Conservation (phyloP, 192 early-diverging fungal genomes). For the Phlyctochytrium arcticum region DNA sequence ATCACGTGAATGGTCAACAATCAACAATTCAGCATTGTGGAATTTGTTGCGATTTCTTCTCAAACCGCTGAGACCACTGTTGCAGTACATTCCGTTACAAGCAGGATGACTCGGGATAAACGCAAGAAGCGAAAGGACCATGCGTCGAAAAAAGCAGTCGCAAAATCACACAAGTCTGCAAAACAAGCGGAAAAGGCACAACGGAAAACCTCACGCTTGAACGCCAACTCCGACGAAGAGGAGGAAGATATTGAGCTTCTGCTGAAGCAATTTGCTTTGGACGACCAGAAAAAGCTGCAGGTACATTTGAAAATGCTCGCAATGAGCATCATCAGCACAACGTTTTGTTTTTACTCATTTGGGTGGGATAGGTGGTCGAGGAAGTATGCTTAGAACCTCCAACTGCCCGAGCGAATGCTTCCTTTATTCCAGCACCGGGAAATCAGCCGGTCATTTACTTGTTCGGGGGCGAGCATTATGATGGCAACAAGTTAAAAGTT, state of each 20-base stretch:
- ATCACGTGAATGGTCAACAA: too few species aligned
- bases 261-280: slow-evolving; percentile 52
- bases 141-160: slow-evolving; percentile 10
- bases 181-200: slow-evolving; percentile 30
- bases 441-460: slow-evolving; percentile 56
- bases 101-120: slow-evolving; percentile 24
- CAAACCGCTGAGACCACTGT: too few species aligned
- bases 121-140: slow-evolving; percentile 28
- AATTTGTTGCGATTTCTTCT: too few species aligned
- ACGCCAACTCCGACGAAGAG: slow-evolving; percentile 45
- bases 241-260: slow-evolving; percentile 70
- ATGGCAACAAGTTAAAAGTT: slow-evolving; percentile 54
- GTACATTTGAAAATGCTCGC: neutral
- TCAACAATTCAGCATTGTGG: too few species aligned
- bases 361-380: slow-evolving; percentile 51
- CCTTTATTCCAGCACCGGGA: slow-evolving; percentile 57
- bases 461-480: slow-evolving; percentile 67
- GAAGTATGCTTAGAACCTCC: slow-evolving; percentile 34
- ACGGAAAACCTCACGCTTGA: slow-evolving; percentile 37
- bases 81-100: neutral
- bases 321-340: neutral
- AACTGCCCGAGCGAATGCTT: slow-evolving; percentile 55
- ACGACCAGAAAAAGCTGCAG: slow-evolving; percentile 27
- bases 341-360: slow-evolving; percentile 26
- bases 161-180: slow-evolving; percentile 15